A percentile compares a stretch with the other conserved stretches of the same genome.
Evolutionary conservation across 371 early-diverging fungal species (phyloP).

Genomic region (Entomophthora muscae): DNA sequence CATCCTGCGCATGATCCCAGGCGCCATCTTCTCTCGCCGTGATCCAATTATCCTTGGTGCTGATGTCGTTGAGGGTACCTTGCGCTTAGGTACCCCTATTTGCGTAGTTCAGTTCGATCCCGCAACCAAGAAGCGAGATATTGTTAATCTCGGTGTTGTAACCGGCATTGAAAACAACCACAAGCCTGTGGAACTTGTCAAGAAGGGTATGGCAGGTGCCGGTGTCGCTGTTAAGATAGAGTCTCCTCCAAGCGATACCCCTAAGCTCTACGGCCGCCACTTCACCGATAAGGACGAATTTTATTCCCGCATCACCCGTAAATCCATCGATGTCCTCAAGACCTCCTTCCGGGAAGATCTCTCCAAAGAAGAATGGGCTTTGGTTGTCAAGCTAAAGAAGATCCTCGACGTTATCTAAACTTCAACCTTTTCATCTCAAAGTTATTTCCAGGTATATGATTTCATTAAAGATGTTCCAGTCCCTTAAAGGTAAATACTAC

Average conservation of each 20-base stretch:
- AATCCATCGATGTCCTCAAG: constrained; percentile 95
- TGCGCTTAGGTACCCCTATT: constrained; percentile 89
- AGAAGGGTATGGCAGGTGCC: constrained; percentile 67
- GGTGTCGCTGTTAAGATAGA: constrained; percentile 98
- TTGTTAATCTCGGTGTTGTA: constrained; percentile 78
- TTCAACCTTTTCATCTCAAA: neutral
- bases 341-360: constrained; percentile 91
- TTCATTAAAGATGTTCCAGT: too few relatives aligned
- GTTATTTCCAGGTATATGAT: too few relatives aligned
- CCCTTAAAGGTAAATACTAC: too few relatives aligned
- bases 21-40: constrained; percentile 91
- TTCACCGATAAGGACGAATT: constrained; percentile 78
- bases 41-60: constrained; percentile 97
- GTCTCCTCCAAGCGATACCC: constrained; percentile 60
- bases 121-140: constrained; percentile 45
- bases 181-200: constrained; percentile 67
- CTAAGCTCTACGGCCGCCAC: constrained; percentile 92
- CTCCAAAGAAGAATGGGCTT: constrained; percentile 82
- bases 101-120: constrained; percentile 78
- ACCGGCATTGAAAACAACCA: constrained; percentile 94
- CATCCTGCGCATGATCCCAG: constrained; percentile 83
- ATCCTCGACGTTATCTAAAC: constrained; percentile 14
- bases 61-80: constrained; percentile 86
- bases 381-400: constrained; percentile 70
- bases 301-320: constrained; percentile 67